phyloP scores from a whole-genome alignment of 495 filamentous ascomycete species.

The Neurospora sp. region DNA sequence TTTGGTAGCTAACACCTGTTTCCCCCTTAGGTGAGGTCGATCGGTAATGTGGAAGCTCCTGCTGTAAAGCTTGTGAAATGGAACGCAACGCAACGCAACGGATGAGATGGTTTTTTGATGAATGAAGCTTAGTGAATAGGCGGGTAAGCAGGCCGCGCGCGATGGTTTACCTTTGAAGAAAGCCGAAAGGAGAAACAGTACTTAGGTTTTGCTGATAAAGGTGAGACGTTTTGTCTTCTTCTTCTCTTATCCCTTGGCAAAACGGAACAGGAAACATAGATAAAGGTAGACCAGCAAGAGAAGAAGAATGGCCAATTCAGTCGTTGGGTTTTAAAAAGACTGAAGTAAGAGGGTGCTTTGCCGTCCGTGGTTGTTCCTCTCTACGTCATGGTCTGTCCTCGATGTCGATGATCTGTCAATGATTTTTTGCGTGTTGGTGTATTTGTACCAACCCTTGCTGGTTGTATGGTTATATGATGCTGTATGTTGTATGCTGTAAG shows the following conservation, averaged over 20 bases:
- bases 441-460: background rate
- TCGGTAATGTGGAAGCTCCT: slow-evolving; percentile 24
- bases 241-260: background rate
- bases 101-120: background rate
- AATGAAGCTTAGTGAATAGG: background rate
- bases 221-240: background rate
- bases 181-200: background rate
- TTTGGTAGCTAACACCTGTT: slow-evolving; percentile 7
- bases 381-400: background rate
- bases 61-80: background rate
- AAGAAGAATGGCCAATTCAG: background rate
- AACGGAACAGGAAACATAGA: background rate
- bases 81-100: background rate
- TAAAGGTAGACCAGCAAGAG: background rate
- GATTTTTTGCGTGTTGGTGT: background rate
- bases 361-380: background rate
- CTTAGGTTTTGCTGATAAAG: background rate
- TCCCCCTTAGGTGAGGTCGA: slow-evolving; percentile 36
- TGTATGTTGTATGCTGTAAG: background rate
- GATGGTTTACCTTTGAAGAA: background rate
- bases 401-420: background rate
- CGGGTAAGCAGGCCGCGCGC: background rate
- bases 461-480: background rate
- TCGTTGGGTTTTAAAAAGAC: background rate
- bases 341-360: background rate